Conservation (phyloP, 2,329 filamentous ascomycete genomes). For the Paracoccidioides lutzii region DNA sequence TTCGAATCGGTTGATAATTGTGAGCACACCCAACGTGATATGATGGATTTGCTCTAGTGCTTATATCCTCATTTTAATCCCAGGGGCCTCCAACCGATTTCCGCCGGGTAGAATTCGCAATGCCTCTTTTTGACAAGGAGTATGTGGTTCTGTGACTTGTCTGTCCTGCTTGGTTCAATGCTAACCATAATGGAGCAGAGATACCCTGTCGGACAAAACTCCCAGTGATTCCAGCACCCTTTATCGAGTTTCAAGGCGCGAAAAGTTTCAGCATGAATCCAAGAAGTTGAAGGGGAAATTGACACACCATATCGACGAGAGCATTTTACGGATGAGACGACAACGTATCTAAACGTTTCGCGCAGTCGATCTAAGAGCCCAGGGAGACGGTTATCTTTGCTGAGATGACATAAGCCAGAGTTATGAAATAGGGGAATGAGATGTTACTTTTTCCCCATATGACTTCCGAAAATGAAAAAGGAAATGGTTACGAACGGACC, state of each 20-base stretch:
- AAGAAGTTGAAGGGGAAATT: not conserved
- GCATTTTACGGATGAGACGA: not conserved
- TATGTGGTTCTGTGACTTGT: not conserved
- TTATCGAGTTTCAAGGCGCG: not conserved
- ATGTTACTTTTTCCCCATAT: not conserved
- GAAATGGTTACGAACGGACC: not conserved
- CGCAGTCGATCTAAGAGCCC: not conserved
- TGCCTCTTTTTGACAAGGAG: conserved; percentile 12
- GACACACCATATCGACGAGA: not conserved
- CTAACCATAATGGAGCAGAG: not conserved
- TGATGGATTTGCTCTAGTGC: not conserved
- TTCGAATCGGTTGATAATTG: conserved; percentile 3
- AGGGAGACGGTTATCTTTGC: not conserved
- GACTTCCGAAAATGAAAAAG: not conserved
- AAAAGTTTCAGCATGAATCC: conserved; percentile 1
- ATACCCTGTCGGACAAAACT: not conserved
- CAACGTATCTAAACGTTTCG: not conserved
- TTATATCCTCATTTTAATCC: not conserved
- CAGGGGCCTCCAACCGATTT: conserved; percentile 33
- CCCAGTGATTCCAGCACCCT: not conserved
- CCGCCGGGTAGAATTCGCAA: conserved; percentile 28
- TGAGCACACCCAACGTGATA: not conserved
- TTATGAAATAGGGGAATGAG: not conserved
- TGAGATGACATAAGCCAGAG: not conserved
- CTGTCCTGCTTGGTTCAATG: not conserved